phyloP scores from a whole-genome alignment of 768 basidiomycete species.

The Hericium coralloides region DNA sequence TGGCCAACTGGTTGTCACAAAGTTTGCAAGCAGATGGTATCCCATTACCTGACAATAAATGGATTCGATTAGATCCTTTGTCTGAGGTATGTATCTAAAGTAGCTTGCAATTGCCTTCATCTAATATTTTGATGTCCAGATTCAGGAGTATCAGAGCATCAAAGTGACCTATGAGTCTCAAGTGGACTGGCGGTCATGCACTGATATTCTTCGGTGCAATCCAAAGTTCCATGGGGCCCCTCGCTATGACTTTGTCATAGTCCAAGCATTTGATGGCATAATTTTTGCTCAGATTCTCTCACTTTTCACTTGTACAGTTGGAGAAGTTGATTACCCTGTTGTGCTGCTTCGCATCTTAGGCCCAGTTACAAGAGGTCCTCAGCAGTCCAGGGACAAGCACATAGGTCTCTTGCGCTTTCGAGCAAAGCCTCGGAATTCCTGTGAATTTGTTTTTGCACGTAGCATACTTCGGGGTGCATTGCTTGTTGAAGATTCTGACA shows the following conservation, averaged over 20 bases:
- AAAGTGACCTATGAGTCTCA: conserved; percentile 13
- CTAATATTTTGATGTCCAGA: conserved; percentile 2
- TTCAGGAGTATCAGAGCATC: conserved; percentile 9
- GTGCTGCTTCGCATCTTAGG: conserved; percentile 19
- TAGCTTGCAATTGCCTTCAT: background rate
- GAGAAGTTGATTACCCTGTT: conserved; percentile 5
- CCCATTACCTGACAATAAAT: no score
- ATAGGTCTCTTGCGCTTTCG: conserved; percentile 16
- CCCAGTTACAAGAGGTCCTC: conserved; percentile 4
- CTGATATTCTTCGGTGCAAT: conserved; percentile 13
- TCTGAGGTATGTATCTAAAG: no score
- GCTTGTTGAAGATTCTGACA: conserved; percentile 16
- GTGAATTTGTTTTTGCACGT: conserved; percentile 18
- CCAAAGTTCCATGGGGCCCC: conserved; percentile 9
- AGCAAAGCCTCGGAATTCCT: background rate
- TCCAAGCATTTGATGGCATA: conserved; percentile 11
- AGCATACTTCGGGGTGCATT: conserved; percentile 24
- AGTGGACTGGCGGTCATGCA: conserved; percentile 8
- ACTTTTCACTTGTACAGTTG: conserved; percentile 17
- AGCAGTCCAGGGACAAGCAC: conserved; percentile 13
- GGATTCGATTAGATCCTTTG: no score
- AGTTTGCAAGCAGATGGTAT: no score
- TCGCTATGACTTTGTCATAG: conserved; percentile 19
- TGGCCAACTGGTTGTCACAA: background rate
- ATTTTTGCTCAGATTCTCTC: conserved; percentile 17